Conservation (phyloP, 805 yeast genomes). For the Nakazawaea ishiwadae region DNA sequence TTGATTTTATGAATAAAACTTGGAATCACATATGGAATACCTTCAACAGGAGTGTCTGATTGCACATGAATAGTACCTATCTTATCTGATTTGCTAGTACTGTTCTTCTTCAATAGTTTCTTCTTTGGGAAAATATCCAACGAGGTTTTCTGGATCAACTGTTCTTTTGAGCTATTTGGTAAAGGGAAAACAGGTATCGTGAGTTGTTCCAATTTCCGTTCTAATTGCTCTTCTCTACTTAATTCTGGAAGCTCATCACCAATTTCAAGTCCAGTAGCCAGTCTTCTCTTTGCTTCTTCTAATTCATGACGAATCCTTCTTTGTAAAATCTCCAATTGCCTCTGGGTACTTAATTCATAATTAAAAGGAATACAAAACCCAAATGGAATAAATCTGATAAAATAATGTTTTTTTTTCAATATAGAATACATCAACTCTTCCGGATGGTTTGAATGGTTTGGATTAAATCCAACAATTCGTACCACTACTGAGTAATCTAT, state of each 20-base stretch:
- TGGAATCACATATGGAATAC: slow-evolving; percentile 14
- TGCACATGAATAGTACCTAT: slow-evolving; percentile 7
- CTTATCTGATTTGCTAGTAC: background rate
- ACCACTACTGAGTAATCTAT: slow-evolving; percentile 50
- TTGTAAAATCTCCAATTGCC: slow-evolving; percentile 9
- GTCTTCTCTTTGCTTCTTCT: slow-evolving; percentile 3
- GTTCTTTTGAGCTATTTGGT: slow-evolving; percentile 10
- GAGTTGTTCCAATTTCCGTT: slow-evolving; percentile 1
- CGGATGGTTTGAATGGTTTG: slow-evolving; percentile 21
- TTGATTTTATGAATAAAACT: slow-evolving; percentile 7
- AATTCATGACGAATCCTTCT: slow-evolving; percentile 5
- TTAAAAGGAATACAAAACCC: slow-evolving; percentile 15
- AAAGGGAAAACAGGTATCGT: slow-evolving; percentile 12
- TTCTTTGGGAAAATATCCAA: slow-evolving; percentile 1
- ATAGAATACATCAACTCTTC: slow-evolving; percentile 19
- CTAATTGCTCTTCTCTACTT: background rate
- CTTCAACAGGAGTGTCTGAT: slow-evolving; percentile 11
- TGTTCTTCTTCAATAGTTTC: background rate
- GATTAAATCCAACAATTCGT: slow-evolving; percentile 39
- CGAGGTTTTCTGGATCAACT: slow-evolving; percentile 2
- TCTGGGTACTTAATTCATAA: slow-evolving; percentile 10
- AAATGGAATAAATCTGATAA: slow-evolving; percentile 25
- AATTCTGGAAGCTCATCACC: background rate
- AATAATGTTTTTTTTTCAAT: slow-evolving; percentile 18
- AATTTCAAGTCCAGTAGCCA: background rate